phyloP scores from a whole-genome alignment of 306 rosid species.

The Dryas alaskensis region DNA sequence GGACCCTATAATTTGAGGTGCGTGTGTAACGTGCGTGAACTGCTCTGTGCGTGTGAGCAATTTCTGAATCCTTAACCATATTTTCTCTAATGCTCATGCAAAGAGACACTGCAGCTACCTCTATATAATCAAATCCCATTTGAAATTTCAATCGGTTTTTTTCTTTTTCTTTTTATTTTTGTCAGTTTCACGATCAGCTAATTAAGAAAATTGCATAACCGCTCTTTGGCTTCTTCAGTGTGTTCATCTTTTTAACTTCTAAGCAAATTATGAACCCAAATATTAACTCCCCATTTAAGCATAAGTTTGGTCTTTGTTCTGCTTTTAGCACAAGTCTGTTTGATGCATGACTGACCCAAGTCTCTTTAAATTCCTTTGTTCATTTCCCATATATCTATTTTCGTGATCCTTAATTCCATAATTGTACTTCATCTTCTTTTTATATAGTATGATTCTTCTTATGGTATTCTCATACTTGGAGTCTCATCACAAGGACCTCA shows the following conservation, averaged over 20 bases:
- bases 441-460: slow-evolving; percentile 18
- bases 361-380: slow-evolving; percentile 40
- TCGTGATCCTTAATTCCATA: neutral
- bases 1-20: neutral
- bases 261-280: slow-evolving; percentile 17
- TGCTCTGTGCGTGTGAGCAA: slow-evolving; percentile 13
- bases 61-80: neutral
- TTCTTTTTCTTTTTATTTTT: neutral
- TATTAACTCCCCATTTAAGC: slow-evolving; percentile 22
- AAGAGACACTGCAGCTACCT: neutral
- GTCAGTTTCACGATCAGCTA: slow-evolving; percentile 18
- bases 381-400: slow-evolving; percentile 3
- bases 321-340: slow-evolving; percentile 24
- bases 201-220: slow-evolving; percentile 35
- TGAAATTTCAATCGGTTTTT: neutral
- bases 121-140: neutral
- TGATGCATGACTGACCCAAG: slow-evolving; percentile 16
- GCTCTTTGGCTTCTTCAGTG: slow-evolving; percentile 25
- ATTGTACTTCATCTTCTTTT: neutral
- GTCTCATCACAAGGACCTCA: slow-evolving; percentile 6
- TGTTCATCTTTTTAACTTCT: slow-evolving; percentile 22
- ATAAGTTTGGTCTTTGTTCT: slow-evolving; percentile 31
- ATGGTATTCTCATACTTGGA: neutral
- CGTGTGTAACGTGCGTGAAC: slow-evolving; percentile 4
- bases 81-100: slow-evolving; percentile 13